Evolutionary conservation across 495 filamentous ascomycete genomes (phyloP).

Genomic region (Neurospora terricola): DNA sequence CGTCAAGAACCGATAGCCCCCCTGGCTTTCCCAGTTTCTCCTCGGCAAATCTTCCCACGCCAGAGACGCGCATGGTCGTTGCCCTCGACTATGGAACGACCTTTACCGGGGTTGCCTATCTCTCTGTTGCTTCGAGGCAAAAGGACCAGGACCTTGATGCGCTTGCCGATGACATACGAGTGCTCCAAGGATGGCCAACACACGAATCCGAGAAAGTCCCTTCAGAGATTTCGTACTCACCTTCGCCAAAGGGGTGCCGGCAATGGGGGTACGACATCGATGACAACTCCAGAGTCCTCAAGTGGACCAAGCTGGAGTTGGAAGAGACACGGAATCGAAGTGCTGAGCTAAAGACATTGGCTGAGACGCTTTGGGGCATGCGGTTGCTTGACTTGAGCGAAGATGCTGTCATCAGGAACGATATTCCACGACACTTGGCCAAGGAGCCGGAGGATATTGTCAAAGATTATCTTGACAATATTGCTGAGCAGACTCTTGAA

Average conservation of each 20-base stretch:
- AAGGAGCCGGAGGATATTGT: slow-evolving; percentile 24
- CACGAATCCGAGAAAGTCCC: slow-evolving; percentile 18
- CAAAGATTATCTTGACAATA: slow-evolving; percentile 19
- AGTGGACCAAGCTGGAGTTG: slow-evolving; percentile 26
- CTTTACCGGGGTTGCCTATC: slow-evolving; percentile 17
- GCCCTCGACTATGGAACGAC: slow-evolving; percentile 31
- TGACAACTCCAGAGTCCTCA: slow-evolving; percentile 17
- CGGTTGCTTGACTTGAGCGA: slow-evolving; percentile 7
- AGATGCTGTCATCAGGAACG: slow-evolving; percentile 9
- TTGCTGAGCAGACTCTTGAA: slow-evolving; percentile 14
- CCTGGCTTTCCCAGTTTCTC: not conserved
- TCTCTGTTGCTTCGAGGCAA: slow-evolving; percentile 4
- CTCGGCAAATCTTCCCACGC: not conserved
- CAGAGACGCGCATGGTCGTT: slow-evolving; percentile 17
- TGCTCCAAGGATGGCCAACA: slow-evolving; percentile 17
- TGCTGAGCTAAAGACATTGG: slow-evolving; percentile 8
- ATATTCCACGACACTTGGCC: slow-evolving; percentile 19
- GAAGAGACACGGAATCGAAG: slow-evolving; percentile 7
- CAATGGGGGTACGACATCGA: slow-evolving; percentile 29
- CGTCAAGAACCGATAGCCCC: not conserved
- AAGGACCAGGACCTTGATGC: slow-evolving; percentile 8
- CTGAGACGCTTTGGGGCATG: slow-evolving; percentile 12
- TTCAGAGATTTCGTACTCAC: slow-evolving; percentile 22
- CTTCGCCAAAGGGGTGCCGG: slow-evolving; percentile 7
- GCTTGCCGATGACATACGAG: slow-evolving; percentile 12